phyloP scores from a whole-genome alignment of 192 early-diverging fungal species.

The Fimicolochytrium jonesii region DNA sequence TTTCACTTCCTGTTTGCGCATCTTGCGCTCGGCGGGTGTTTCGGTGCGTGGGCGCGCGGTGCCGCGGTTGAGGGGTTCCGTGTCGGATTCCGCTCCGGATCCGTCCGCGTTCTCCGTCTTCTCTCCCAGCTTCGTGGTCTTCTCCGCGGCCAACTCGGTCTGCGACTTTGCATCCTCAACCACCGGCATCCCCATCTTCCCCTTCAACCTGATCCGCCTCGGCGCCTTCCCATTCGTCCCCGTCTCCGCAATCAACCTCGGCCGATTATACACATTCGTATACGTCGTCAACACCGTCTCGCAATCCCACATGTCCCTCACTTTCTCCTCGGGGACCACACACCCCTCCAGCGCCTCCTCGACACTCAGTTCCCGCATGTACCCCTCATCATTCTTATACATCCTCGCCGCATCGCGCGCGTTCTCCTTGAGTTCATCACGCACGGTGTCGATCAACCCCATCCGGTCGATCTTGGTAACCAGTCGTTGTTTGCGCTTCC shows the following conservation, averaged over 20 bases:
- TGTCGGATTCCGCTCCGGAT: background rate
- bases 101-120: constrained; percentile 24
- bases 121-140: constrained; percentile 25
- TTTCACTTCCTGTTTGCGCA: constrained; percentile 81
- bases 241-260: constrained; percentile 71
- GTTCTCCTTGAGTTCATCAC: constrained; percentile 36
- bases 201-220: constrained; percentile 28
- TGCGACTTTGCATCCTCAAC: constrained; percentile 38
- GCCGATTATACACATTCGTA: constrained; percentile 93
- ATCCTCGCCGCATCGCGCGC: constrained; percentile 55
- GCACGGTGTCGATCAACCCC: constrained; percentile 34
- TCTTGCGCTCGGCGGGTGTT: constrained; percentile 88
- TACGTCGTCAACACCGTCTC: constrained; percentile 87
- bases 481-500: constrained; percentile 23
- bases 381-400: constrained; percentile 60
- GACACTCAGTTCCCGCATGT: constrained; percentile 41
- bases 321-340: constrained; percentile 46
- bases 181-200: constrained; percentile 52
- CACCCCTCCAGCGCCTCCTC: constrained; percentile 54
- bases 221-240: background rate
- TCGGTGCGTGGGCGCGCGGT: constrained; percentile 73
- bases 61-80: constrained; percentile 60
- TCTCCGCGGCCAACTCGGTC: constrained; percentile 29
- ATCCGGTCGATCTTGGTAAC: constrained; percentile 26
- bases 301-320: constrained; percentile 77